Conservation (phyloP, 208 protist species). For the Acanthamoeba divionensis region DNA sequence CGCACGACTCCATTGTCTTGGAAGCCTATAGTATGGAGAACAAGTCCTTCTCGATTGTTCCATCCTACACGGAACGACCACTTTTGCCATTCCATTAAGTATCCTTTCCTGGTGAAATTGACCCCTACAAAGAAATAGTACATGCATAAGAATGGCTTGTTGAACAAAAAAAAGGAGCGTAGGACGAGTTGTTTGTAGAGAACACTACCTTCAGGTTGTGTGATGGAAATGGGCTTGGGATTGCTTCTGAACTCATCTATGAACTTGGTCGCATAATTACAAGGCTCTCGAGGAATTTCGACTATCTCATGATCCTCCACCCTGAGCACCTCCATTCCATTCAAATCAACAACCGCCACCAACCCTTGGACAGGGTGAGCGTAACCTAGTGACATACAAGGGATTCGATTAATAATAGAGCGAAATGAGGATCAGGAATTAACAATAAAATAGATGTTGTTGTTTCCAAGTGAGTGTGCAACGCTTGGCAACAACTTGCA, state of each 20-base stretch:
- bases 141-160: not conserved
- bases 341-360: constrained; percentile 56
- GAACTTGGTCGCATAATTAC: constrained; percentile 33
- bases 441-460: too few relatives aligned
- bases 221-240: constrained; percentile 57
- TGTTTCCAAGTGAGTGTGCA: too few relatives aligned
- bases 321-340: constrained; percentile 17
- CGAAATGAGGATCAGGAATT: too few relatives aligned
- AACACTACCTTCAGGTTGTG: constrained; percentile 57
- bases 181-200: too few relatives aligned
- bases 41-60: constrained; percentile 56
- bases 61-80: constrained; percentile 58
- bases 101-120: constrained; percentile 51
- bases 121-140: not conserved
- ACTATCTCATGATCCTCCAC: constrained; percentile 2
- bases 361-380: constrained; percentile 56
- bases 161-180: not conserved
- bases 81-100: constrained; percentile 57
- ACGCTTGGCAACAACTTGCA: too few relatives aligned
- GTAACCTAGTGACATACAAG: not conserved
- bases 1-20: not conserved
- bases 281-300: not conserved
- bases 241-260: constrained; percentile 48
- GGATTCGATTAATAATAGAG: too few relatives aligned
- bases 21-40: constrained; percentile 49